Base-by-base conservation (phyloP, 2,329 filamentous ascomycete species). In the Waltergamsia citrina region DNA sequence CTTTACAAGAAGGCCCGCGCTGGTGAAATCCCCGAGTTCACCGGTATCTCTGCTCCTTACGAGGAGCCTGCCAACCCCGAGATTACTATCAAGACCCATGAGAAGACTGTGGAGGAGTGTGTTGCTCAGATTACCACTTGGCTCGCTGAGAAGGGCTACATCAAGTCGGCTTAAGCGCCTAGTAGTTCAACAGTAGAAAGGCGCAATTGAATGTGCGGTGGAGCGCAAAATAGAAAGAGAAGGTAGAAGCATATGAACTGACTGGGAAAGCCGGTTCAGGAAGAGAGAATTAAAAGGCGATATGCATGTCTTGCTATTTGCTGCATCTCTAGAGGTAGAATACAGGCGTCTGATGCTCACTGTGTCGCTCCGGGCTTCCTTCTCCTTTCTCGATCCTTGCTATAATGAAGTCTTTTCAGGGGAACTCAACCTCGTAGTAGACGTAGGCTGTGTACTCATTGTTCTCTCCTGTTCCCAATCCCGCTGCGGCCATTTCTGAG, bases 11-110 rank as follows among this genome's bases (percentile, higher is more conserved):
- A 94, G 75, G 92, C 92, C 10, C 71, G 90, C 29, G 81, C 84
- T 33, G 92, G 92, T 29, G 78, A 93, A 59, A 96, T 96, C 62
- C 92, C 93, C 62, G 86, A 96, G 47, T 98, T 98, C 57, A 98
- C 92, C 2, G 92, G 92, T 36, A 86, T 96, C 51, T 88, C 81
- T 45, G 87, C 90, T 20, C 92, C 92, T 2, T 98, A 98, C 57
- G 92, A 98, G 73, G 85, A 78, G 41, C 92, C 92, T 5, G 67
- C 80, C 56, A 77, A 78, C 38, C 75, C 92, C 2, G 92, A 98
- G 68, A 83, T 98, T 46, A 80, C 82, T 46, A 85, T 98, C 54
- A 73, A 76, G 62, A 93, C 84, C 29, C 77, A 86, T 51, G 71
- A 90, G 67, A 75, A 78, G 51, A 81, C 77, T 12, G 85, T 96